A percentile compares a stretch with the other conserved stretches of the same genome.
phyloP scores from a whole-genome alignment of 2,329 filamentous ascomycete species.

The Colletotrichum acutatum region DNA sequence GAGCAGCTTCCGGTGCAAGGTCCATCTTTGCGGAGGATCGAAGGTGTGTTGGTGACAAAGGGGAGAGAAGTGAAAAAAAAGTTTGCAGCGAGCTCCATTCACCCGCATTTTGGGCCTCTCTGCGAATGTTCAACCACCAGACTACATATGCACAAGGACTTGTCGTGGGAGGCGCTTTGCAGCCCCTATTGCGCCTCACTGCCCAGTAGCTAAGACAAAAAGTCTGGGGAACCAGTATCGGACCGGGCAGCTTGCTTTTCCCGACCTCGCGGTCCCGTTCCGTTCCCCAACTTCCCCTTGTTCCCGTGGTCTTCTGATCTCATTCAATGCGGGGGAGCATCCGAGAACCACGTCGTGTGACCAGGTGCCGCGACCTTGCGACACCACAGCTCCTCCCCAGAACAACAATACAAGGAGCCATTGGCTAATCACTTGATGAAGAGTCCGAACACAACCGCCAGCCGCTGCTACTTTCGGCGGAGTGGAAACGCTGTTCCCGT shows the following conservation, averaged over 20 bases:
- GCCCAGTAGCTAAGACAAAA: slow-evolving; percentile 16
- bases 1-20: slow-evolving; percentile 9
- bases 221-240: slow-evolving; percentile 2
- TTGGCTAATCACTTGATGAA: slow-evolving; percentile 23
- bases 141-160: background rate
- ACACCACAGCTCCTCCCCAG: slow-evolving; percentile 21
- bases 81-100: background rate
- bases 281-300: slow-evolving; percentile 27
- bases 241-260: slow-evolving; percentile 31
- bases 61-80: background rate
- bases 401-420: background rate
- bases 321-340: slow-evolving; percentile 33
- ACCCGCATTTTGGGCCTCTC: slow-evolving; percentile 1
- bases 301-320: slow-evolving; percentile 33
- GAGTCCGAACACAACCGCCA: slow-evolving; percentile 12
- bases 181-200: slow-evolving; percentile 11
- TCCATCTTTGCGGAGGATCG: background rate
- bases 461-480: slow-evolving; percentile 8
- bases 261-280: slow-evolving; percentile 20
- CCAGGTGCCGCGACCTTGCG: slow-evolving; percentile 28
- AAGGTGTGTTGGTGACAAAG: slow-evolving; percentile 11
- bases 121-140: background rate
- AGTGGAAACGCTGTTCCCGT: slow-evolving; percentile 18
- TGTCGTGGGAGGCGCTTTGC: slow-evolving; percentile 3
- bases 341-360: slow-evolving; percentile 34